Evolutionary conservation across 192 early-diverging fungal genomes (phyloP).

Genomic region (Podila epigama): DNA sequence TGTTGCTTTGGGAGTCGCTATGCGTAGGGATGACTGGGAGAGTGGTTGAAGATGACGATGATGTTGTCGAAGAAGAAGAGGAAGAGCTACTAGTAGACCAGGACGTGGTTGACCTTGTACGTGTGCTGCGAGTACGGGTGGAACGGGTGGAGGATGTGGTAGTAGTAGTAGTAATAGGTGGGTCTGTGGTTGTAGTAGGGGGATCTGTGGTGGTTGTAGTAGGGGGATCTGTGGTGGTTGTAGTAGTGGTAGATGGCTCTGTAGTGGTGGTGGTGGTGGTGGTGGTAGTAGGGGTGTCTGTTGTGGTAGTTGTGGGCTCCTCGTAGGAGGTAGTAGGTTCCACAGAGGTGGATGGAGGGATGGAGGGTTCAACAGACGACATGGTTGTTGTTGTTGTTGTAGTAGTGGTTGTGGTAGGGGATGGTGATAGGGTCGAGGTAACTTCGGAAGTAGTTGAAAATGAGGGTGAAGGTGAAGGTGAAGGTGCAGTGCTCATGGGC

Average conservation of each 20-base stretch:
- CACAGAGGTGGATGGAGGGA: neutral
- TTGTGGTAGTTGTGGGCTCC: neutral
- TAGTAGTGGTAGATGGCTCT: neutral
- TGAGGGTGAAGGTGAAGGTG: neutral
- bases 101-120: neutral
- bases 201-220: neutral
- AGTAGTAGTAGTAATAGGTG: neutral
- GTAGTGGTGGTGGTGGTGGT: neutral
- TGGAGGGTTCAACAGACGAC: neutral
- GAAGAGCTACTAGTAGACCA: neutral
- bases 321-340: neutral
- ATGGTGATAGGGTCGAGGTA: neutral
- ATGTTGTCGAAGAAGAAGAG: neutral
- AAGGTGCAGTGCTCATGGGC: neutral
- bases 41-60: constrained; percentile 1
- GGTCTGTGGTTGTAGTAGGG: neutral
- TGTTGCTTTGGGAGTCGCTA: neutral
- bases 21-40: constrained; percentile 1
- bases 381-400: neutral
- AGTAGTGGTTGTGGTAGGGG: neutral
- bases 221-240: neutral
- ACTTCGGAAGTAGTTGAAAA: neutral
- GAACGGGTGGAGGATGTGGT: neutral
- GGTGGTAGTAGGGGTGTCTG: neutral
- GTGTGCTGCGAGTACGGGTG: neutral